A percentile compares a stretch with the other conserved stretches of the same genome.
These are phyloP conservation scores for Fusarium pseudonygamai DNA, from an alignment of 2,329 filamentous ascomycete genomes.

Conservation along the genomic window DNA sequence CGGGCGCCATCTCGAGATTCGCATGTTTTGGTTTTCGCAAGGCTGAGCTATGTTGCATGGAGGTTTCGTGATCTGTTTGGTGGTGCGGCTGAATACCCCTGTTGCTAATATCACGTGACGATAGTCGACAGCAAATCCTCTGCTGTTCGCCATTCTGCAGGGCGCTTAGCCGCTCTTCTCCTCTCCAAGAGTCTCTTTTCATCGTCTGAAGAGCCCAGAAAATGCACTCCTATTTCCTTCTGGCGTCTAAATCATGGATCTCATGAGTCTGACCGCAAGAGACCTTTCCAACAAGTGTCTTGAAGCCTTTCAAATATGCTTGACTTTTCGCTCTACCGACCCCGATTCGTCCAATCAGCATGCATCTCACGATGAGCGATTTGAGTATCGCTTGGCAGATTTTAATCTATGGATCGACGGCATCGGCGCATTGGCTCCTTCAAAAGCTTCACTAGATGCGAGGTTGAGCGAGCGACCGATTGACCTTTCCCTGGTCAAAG, in stretches of 20 bases:
- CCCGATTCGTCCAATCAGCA: not conserved
- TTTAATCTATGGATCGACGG: not conserved
- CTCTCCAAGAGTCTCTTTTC: too few relatives aligned
- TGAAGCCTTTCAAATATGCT: not conserved
- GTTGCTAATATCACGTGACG: not conserved
- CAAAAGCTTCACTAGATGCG: not conserved
- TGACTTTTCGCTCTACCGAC: fast-evolving
- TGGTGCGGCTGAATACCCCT: not conserved
- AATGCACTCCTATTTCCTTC: too few relatives aligned
- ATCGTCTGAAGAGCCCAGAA: too few relatives aligned
- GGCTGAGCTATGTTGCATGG: not conserved
- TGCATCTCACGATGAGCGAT: not conserved
- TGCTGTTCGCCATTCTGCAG: too few relatives aligned
- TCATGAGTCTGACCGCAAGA: fast-evolving
- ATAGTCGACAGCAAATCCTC: too few relatives aligned
- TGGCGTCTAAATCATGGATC: fast-evolving
- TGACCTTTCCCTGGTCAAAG: not conserved
- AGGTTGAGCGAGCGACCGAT: not conserved
- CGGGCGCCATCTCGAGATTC: fast-evolving
- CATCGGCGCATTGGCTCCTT: fast-evolving
- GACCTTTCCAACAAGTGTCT: not conserved
- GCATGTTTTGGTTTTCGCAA: fast-evolving
- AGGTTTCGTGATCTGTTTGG: too few relatives aligned
- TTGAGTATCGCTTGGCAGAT: not conserved
- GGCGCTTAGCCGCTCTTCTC: too few relatives aligned